Evolutionary conservation across 2,329 filamentous ascomycete species (phyloP).

Genomic region (Mycosphaerella arachidis): DNA sequence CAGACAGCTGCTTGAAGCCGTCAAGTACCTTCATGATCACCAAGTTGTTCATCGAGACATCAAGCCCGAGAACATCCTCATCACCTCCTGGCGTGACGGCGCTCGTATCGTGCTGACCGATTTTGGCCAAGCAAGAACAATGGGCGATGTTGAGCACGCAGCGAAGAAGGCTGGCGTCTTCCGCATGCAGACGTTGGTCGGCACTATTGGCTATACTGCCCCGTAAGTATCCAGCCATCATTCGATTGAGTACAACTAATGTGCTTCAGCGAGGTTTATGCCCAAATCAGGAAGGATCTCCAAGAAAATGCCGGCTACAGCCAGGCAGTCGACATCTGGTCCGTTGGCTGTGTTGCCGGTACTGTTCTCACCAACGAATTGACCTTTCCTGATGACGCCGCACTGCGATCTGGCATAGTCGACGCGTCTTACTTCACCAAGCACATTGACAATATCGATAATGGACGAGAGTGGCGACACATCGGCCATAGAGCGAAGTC

Average conservation of each 20-base stretch:
- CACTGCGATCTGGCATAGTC: constrained; percentile 14
- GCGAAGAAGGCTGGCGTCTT: constrained; percentile 17
- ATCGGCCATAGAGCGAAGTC: constrained; percentile 43
- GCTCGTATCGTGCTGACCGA: constrained; percentile 56
- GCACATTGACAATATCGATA: constrained; percentile 43
- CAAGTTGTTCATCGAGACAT: constrained; percentile 58
- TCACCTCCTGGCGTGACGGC: constrained; percentile 50
- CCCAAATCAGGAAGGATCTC: constrained; percentile 18
- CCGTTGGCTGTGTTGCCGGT: constrained; percentile 53
- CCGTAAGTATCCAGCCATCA: constrained; percentile 45
- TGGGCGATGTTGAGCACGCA: constrained; percentile 29
- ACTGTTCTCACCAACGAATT: constrained; percentile 49
- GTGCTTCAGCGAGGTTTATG: constrained; percentile 33
- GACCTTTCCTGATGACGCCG: constrained; percentile 40
- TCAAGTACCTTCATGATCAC: constrained; percentile 54
- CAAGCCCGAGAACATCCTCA: constrained; percentile 60
- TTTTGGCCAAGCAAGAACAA: constrained; percentile 53
- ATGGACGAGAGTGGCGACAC: constrained; percentile 39
- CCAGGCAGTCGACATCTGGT: constrained; percentile 59
- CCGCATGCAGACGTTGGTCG: constrained; percentile 53
- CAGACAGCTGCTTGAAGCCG: constrained; percentile 52
- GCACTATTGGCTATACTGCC: constrained; percentile 55
- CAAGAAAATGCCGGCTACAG: constrained; percentile 46
- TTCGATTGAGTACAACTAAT: constrained; percentile 6
- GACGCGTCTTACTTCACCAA: constrained; percentile 10